Conservation (phyloP, 2,329 filamentous ascomycete genomes). For the Rosellinia necatrix region DNA sequence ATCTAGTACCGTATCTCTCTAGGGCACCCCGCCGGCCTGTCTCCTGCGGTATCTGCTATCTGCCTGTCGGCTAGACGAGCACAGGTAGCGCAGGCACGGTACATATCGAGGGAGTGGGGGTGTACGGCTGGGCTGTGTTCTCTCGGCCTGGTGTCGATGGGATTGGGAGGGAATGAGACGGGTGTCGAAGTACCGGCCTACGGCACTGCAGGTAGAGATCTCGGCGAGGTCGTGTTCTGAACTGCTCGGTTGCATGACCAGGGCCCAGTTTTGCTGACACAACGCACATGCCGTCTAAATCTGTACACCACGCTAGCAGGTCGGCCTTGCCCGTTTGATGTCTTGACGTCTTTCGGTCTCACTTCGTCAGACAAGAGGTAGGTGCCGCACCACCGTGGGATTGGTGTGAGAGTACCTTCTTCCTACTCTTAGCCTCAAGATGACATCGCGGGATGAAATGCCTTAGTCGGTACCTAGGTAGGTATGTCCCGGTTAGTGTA, state of each 20-base stretch:
- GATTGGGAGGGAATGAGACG: too few relatives aligned
- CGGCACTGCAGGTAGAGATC: not conserved
- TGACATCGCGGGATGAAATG: constrained; percentile 1
- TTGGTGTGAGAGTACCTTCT: not conserved
- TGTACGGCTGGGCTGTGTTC: too few relatives aligned
- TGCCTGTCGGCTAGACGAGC: not conserved
- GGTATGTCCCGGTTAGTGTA: too few relatives aligned
- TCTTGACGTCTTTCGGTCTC: not conserved
- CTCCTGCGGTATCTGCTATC: not conserved
- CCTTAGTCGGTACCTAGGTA: too few relatives aligned
- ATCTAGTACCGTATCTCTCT: too few relatives aligned
- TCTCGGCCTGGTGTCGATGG: too few relatives aligned
- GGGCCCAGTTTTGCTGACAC: constrained; percentile 24
- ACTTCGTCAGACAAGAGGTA: too few relatives aligned
- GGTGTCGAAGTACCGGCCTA: too few relatives aligned
- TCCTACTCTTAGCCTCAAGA: not conserved
- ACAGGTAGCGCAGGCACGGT: not conserved
- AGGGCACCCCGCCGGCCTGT: too few relatives aligned
- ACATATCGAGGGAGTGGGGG: too few relatives aligned
- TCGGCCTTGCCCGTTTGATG: constrained; percentile 28
- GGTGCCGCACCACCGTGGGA: too few relatives aligned
- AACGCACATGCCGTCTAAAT: constrained; percentile 14
- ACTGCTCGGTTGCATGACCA: constrained; percentile 23
- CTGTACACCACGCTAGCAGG: too few relatives aligned
- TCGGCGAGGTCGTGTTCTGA: not conserved